These are phyloP conservation scores for Corymbia citriodora DNA, from an alignment of 441 rosid genomes.

Conservation along the genomic window DNA sequence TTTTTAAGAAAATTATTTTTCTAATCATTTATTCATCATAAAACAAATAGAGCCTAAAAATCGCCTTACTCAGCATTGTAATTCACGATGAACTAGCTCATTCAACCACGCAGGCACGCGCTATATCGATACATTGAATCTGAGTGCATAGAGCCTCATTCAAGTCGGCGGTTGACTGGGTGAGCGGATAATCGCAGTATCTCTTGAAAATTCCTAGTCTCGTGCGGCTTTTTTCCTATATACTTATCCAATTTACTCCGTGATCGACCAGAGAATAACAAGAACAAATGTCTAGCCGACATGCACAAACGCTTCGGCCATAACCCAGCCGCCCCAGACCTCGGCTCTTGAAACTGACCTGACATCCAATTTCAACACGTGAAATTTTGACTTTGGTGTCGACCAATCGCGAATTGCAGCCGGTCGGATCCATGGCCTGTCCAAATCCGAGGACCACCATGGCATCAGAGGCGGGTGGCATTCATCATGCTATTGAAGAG, in stretches of 20 bases:
- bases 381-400: neutral
- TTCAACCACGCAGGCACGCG: neutral
- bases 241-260: neutral
- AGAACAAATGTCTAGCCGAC: neutral
- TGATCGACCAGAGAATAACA: neutral
- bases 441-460: neutral
- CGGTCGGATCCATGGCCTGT: neutral
- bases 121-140: neutral
- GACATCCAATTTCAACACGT: neutral
- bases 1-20: neutral
- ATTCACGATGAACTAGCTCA: neutral
- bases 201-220: neutral
- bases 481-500: neutral
- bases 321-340: neutral
- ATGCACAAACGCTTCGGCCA: neutral
- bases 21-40: rapidly evolving
- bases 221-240: neutral
- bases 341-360: neutral
- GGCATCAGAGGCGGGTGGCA: neutral
- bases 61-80: neutral
- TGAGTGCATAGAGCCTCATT: neutral
- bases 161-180: neutral
- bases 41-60: neutral
- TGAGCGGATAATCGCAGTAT: neutral
- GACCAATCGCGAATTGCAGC: neutral